Percentiles rank a stretch among this genome's conserved stretches.
These are phyloP conservation scores for Micractinium conductrix DNA, from an alignment of 139 green algal species.

Conservation along the genomic window DNA sequence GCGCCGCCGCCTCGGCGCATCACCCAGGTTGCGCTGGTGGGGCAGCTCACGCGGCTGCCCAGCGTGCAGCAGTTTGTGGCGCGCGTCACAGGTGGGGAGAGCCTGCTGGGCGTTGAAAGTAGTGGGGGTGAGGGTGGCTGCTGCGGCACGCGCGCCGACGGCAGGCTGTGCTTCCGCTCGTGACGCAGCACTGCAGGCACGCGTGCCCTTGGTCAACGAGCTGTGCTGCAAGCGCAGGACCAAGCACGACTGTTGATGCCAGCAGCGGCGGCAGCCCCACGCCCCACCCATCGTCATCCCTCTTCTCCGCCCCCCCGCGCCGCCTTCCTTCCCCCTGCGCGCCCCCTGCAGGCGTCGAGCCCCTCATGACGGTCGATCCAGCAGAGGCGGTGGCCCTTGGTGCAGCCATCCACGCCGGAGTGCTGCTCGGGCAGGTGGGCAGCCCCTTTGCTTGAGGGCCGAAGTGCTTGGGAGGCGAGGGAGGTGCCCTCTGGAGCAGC, in stretches of 20 bases:
- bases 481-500: too few species aligned
- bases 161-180: not conserved
- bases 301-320: too few species aligned
- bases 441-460: too few species aligned
- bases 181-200: not conserved
- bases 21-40: conserved; percentile 77
- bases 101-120: too few species aligned
- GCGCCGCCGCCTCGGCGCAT: conserved; percentile 65
- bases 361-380: conserved; percentile 46
- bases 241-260: not conserved
- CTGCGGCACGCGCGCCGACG: conserved; percentile 33
- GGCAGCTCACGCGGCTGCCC: conserved; percentile 72
- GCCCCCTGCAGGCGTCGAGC: conserved; percentile 47
- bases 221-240: not conserved
- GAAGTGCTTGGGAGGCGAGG: not conserved
- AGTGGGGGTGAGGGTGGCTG: too few species aligned
- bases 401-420: conserved; percentile 54
- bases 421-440: conserved; percentile 48
- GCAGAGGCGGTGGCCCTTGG: conserved; percentile 53
- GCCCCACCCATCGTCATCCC: not conserved
- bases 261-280: not conserved
- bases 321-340: not conserved
- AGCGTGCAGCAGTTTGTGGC: conserved; percentile 59
- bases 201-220: not conserved
- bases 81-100: conserved; percentile 55